phyloP scores from a whole-genome alignment of 371 early-diverging fungal genomes.

The Dentiscutata heterogama region DNA sequence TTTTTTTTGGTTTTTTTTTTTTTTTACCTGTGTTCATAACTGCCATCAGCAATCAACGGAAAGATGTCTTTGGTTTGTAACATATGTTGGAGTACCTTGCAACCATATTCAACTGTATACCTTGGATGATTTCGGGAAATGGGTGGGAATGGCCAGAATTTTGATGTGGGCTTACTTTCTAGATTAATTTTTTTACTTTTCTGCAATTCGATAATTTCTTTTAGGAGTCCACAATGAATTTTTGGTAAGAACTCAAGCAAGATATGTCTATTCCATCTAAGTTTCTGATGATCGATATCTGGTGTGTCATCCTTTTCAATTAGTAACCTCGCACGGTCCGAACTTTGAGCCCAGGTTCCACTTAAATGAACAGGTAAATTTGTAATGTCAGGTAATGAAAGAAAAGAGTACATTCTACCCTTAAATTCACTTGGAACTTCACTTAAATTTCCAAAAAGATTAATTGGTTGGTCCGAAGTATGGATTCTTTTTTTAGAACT shows the following conservation, averaged over 20 bases:
- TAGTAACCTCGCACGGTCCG: slow-evolving; percentile 49
- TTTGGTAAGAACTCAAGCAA: slow-evolving; percentile 7
- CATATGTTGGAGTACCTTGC: slow-evolving; percentile 19
- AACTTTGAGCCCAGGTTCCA: slow-evolving; percentile 52
- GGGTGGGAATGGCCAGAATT: slow-evolving; percentile 23
- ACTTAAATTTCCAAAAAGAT: not conserved
- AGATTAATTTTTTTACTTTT: not conserved
- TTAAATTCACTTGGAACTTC: not conserved
- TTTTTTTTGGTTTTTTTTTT: too few relatives aligned
- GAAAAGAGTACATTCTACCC: slow-evolving; percentile 48
- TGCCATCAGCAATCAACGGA: not conserved
- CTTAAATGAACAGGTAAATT: slow-evolving; percentile 52
- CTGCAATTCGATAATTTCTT: not conserved
- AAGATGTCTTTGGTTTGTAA: not conserved
- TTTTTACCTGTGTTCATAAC: not conserved
- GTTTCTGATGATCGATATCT: slow-evolving; percentile 18
- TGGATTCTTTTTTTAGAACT: not conserved
- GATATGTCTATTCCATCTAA: slow-evolving; percentile 36
- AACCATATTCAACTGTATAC: not conserved
- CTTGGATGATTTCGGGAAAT: not conserved
- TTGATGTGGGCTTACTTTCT: not conserved
- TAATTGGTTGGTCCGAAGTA: not conserved
- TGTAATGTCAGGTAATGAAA: slow-evolving; percentile 50
- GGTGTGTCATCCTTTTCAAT: slow-evolving; percentile 28
- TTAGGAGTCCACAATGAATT: slow-evolving; percentile 7